Percentiles rank a stretch among this genome's conserved stretches.
These are phyloP conservation scores for Candida koratica DNA, from an alignment of 805 yeast genomes.

Conservation along the genomic window DNA sequence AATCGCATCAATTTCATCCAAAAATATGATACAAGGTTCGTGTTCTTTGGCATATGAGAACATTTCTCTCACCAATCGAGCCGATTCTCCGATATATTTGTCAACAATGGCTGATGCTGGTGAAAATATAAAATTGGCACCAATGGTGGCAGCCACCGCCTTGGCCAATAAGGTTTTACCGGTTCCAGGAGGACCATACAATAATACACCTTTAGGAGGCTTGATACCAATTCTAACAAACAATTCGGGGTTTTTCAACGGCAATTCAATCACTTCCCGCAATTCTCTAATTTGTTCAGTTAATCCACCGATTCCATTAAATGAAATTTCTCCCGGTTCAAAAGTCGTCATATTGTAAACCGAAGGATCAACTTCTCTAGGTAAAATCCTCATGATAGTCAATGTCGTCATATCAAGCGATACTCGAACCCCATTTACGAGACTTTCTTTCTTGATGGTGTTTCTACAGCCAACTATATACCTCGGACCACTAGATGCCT, in stretches of 20 bases:
- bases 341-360: slow-evolving; percentile 98
- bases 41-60: slow-evolving; percentile 96
- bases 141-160: slow-evolving; percentile 98
- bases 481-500: slow-evolving; percentile 95
- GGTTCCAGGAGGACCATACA: slow-evolving; percentile 98
- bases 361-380: slow-evolving; percentile 96
- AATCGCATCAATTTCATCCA: slow-evolving; percentile 98
- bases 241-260: slow-evolving; percentile 93
- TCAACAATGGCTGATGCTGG: slow-evolving; percentile 98
- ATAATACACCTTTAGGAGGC: slow-evolving; percentile 96
- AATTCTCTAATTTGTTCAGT: slow-evolving; percentile 93
- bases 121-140: slow-evolving; percentile 96
- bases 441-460: slow-evolving; percentile 75
- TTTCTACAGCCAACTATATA: slow-evolving; percentile 97
- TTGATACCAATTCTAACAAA: slow-evolving; percentile 94
- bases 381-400: slow-evolving; percentile 94
- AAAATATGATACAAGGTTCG: slow-evolving; percentile 95
- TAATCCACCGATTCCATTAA: slow-evolving; percentile 93
- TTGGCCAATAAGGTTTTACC: slow-evolving; percentile 95
- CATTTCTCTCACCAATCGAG: slow-evolving; percentile 95
- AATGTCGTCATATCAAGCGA: slow-evolving; percentile 96
- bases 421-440: slow-evolving; percentile 93
- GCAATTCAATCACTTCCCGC: slow-evolving; percentile 95
- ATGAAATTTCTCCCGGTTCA: slow-evolving; percentile 95
- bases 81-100: slow-evolving; percentile 96